Evolutionary conservation across 352 stramenopile species (phyloP), one percentile per base, ranked within the genome.

Genomic region (Phytopythium montanum): DNA sequence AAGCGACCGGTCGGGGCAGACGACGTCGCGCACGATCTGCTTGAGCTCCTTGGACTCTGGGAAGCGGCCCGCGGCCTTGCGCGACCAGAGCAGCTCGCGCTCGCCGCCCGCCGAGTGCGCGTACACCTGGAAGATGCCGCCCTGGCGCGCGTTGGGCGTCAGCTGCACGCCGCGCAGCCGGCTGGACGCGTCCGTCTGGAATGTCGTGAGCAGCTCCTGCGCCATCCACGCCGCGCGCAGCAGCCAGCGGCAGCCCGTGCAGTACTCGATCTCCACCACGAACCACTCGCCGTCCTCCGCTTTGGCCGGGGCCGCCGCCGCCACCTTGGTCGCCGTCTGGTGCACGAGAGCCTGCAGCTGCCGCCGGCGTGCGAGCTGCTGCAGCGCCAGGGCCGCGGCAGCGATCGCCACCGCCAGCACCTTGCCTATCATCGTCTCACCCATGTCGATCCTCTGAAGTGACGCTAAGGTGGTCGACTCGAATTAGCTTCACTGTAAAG

Each of bases 11-110:
- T 92, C 74, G 1, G 93, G 93, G 31, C 71, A 75, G 55, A 98
- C 81, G 59, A 79, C 54, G 71, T 98, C 92, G 39, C 94, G 87
- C 59, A 98, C 74, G 53, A 92, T 71, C 67, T 97, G 91, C 72
- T 98, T 98, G 41, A 98, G 62, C 72, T 97, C 87, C 66, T 97
- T 96, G 44, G 87, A 81, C 68, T 98, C 88, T 2, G 94, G 94
- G 72, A 98, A 98, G 49, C 81, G 67, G 7, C 88, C 80, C 9
- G 75, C 68, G 14, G 75, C 67, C 65, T 85, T 89, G 56, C 92
- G 79, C 66, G 94, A 94, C 88, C 90, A 97, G 26, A 97, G 52
- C 54, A 96, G 54, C 50, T 88, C 70, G 29, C 73, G 70, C 33
- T 86, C 76, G 9, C 70, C 55, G 58, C 74, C 69, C 5, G 61